A percentile compares a stretch with the other conserved stretches of the same genome.
Evolutionary conservation across 306 rosid genomes (phyloP).

Genomic region (Casuarina glauca): DNA sequence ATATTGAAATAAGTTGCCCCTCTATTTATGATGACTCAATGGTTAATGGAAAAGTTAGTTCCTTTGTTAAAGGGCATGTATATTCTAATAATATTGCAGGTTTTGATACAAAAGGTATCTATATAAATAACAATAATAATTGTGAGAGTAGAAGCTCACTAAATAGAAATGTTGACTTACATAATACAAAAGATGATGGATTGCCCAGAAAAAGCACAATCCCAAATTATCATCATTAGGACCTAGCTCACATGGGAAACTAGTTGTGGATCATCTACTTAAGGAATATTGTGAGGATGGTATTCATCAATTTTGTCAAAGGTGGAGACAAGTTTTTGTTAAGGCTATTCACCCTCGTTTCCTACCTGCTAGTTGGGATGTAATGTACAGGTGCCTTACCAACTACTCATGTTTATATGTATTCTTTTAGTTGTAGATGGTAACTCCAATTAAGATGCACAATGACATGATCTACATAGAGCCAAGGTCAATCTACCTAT

Average conservation of each 20-base stretch:
- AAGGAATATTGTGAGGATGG: conserved; percentile 77
- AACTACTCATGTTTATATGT: conserved; percentile 13
- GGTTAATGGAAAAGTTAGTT: conserved; percentile 37
- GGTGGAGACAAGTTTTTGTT: conserved; percentile 93
- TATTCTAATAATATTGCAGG: conserved; percentile 24
- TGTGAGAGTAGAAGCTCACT: conserved; percentile 23
- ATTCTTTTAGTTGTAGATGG: not conserved
- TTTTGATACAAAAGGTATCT: conserved; percentile 27
- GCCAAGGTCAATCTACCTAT: not conserved
- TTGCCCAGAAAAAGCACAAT: conserved; percentile 42
- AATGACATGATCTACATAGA: conserved; percentile 9
- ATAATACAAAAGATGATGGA: conserved; percentile 28
- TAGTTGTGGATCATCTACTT: conserved; percentile 77
- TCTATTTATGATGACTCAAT: conserved; percentile 35
- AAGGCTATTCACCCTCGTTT: conserved; percentile 84
- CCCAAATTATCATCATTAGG: conserved; percentile 77
- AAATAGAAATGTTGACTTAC: conserved; percentile 34
- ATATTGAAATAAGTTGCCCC: conserved; percentile 32
- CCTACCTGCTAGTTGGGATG: conserved; percentile 89
- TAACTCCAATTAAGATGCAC: not conserved
- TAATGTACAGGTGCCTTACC: conserved; percentile 75
- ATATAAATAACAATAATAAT: conserved; percentile 30
- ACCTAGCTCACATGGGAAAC: conserved; percentile 94
- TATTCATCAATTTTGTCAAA: conserved; percentile 67
- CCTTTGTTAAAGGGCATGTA: conserved; percentile 24